Percentiles rank a stretch among this genome's conserved stretches.
phyloP scores from a whole-genome alignment of 2,329 filamentous ascomycete genomes.

The Hymenoscyphus salicellus region DNA sequence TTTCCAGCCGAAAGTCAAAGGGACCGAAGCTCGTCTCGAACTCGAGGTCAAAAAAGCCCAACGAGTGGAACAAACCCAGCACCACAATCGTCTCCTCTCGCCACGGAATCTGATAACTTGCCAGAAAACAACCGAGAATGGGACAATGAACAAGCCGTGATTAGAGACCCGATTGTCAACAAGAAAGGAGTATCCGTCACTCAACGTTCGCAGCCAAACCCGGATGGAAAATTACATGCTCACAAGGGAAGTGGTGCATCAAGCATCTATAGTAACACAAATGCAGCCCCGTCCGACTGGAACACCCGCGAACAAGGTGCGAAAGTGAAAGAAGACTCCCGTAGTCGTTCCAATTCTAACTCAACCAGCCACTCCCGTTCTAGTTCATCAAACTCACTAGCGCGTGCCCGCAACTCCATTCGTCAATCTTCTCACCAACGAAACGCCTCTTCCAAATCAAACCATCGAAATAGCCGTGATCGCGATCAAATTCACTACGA shows the following conservation, averaged over 20 bases:
- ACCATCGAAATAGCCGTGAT: slow-evolving; percentile 13
- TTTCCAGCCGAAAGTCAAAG: slow-evolving; percentile 13
- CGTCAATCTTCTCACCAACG: slow-evolving; percentile 8
- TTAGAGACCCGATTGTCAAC: slow-evolving; percentile 16
- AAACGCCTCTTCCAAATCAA: slow-evolving; percentile 7
- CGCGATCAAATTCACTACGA: slow-evolving; percentile 25
- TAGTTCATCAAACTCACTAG: slow-evolving; percentile 10
- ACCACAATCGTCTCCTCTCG: not conserved
- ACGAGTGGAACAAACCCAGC: not conserved
- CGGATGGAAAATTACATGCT: not conserved
- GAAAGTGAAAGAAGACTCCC: not conserved
- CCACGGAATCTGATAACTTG: slow-evolving; percentile 12
- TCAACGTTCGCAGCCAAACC: slow-evolving; percentile 6
- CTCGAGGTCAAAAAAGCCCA: slow-evolving; percentile 5
- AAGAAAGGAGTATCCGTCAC: slow-evolving; percentile 16
- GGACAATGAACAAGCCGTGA: slow-evolving; percentile 12
- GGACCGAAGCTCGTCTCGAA: slow-evolving; percentile 9
- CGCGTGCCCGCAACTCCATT: slow-evolving; percentile 10
- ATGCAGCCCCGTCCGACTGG: not conserved
- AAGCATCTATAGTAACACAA: slow-evolving; percentile 20
- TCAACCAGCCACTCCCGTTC: slow-evolving; percentile 12
- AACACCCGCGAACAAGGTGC: slow-evolving; percentile 8
- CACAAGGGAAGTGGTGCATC: slow-evolving; percentile 16
- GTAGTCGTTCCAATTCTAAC: slow-evolving; percentile 14
- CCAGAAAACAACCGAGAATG: slow-evolving; percentile 19